phyloP scores from a whole-genome alignment of 768 basidiomycete species.

The Candolleomyces eurysporus region DNA sequence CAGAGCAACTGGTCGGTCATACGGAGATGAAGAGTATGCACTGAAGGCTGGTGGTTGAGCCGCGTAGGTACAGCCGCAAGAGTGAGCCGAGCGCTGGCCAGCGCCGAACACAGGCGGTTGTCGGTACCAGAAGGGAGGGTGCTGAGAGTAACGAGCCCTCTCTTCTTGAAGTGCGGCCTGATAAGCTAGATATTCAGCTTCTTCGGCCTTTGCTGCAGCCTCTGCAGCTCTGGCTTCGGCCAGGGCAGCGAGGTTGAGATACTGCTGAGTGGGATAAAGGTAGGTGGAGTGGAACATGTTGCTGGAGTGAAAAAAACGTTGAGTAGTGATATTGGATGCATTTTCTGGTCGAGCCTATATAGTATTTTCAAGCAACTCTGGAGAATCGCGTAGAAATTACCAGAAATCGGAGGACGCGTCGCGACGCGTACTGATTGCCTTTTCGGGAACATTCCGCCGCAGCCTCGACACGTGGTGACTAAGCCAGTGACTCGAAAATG shows the following conservation, averaged over 20 bases:
- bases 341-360: background rate
- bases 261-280: conserved; percentile 28
- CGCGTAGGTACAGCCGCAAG: too few species aligned
- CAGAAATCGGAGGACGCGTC: conserved; percentile 2
- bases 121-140: background rate
- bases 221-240: conserved; percentile 36
- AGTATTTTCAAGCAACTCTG: background rate
- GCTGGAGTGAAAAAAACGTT: background rate
- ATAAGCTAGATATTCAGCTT: conserved; percentile 34
- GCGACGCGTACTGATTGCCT: conserved; percentile 5
- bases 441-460: conserved; percentile 1
- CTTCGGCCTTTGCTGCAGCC: conserved; percentile 31
- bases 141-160: conserved; percentile 22
- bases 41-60: too few species aligned
- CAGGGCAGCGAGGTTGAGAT: conserved; percentile 35
- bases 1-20: too few species aligned
- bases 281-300: background rate
- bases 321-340: background rate
- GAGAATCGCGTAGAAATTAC: background rate
- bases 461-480: background rate
- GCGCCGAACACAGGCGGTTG: background rate
- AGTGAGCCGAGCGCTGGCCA: background rate
- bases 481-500: conserved; percentile 3
- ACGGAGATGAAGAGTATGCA: too few species aligned
- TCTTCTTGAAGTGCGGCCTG: conserved; percentile 25